Evolutionary conservation across 164 flowering plant species (phyloP), one percentile per base, ranked within the genome.

Genomic region (Echeveria elegans): DNA sequence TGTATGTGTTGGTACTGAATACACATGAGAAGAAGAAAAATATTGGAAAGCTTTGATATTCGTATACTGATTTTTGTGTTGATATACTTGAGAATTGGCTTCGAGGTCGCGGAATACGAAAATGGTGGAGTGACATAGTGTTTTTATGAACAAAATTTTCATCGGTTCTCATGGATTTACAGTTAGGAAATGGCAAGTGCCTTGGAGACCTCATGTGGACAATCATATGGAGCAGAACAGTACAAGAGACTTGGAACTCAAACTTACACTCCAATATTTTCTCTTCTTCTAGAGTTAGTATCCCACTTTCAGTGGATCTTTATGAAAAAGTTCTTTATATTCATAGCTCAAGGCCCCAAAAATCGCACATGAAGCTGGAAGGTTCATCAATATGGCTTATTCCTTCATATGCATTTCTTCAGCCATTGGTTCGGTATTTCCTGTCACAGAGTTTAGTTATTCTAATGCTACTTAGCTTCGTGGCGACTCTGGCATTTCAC

Each of bases 131-230:
- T 28, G 11, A 18, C 8, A 52, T 23, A 23, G 32, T 28, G 16
- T 3, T 56, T 56, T 12, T 23, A 19, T 56, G 32, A 10, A n/a
- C 26, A 36, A 9, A 6, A 34, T 63, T 2, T 32, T 15, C 15
- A 8, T 63, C 24, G 24, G 34, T 16, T 19, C n/a, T 31, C 6
- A 34, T 38, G 5, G 23, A 34, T 19, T 18, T 47, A 61, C 82
- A 86, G 91, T 28, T 74, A 12, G 89, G 92, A 60, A n/a, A 78
- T 87, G 86, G 78, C 89, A 0, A 66, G 80, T 78, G 87, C 81
- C 18, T 66, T 87, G 72, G 92, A 87, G 66, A 85, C 89, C 15
- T 64, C 83, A 62, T 75, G 86, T 58, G 92, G 87, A 28, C 92
- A 87, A 74, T 81, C 92, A 12, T 87, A 73, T 74, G 92, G 92